A percentile compares a stretch with the other conserved stretches of the same genome.
Conservation (phyloP, 768 basidiomycete species). For the Lentinula boryana region DNA sequence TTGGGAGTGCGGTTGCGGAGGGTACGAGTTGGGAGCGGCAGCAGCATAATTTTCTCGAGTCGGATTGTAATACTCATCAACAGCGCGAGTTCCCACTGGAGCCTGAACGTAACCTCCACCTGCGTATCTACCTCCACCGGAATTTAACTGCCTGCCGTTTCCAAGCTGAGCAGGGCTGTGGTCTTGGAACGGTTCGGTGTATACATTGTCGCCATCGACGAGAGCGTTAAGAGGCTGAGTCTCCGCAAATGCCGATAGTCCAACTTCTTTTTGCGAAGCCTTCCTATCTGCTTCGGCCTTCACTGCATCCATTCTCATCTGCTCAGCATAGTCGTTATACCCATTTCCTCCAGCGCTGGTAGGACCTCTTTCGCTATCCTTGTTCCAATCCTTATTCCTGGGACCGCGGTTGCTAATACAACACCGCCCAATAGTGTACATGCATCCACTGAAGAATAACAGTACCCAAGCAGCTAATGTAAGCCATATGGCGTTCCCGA, state of each 20-base stretch:
- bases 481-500: constrained; percentile 90
- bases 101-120: constrained; percentile 64
- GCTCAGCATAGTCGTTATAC: constrained; percentile 43
- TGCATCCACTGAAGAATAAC: constrained; percentile 87
- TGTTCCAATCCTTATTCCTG: constrained; percentile 31
- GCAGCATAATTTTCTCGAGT: constrained; percentile 20
- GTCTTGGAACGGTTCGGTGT: constrained; percentile 32
- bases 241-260: constrained; percentile 73
- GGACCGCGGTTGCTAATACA: constrained; percentile 59
- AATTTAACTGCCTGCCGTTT: constrained; percentile 25
- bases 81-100: constrained; percentile 56
- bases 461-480: constrained; percentile 82
- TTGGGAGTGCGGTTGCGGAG: constrained; percentile 41
- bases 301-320: constrained; percentile 76
- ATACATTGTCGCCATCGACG: constrained; percentile 53
- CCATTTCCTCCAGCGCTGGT: constrained; percentile 9
- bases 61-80: constrained; percentile 68
- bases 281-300: constrained; percentile 85
- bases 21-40: constrained; percentile 23
- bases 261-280: constrained; percentile 57
- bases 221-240: constrained; percentile 63
- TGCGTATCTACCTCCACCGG: constrained; percentile 23
- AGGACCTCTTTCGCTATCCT: constrained; percentile 22
- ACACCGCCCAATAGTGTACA: constrained; percentile 80
- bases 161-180: constrained; percentile 16